Evolutionary conservation across 176 grass and related monocot species (phyloP), one percentile per base, ranked within the genome.

Genomic region (Oryza glumipatula): DNA sequence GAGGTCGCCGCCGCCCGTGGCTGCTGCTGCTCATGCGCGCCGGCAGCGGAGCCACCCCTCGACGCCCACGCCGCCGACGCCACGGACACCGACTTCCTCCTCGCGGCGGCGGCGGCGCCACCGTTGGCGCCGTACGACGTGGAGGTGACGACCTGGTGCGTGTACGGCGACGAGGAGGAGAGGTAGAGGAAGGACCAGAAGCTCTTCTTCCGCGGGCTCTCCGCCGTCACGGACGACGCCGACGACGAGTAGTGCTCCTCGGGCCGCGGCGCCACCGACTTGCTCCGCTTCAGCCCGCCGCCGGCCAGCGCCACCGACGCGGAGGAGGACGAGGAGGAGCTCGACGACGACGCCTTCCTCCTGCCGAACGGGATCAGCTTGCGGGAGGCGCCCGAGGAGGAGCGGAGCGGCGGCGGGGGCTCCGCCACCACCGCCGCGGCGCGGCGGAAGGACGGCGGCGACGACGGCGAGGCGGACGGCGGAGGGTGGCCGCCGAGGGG

Each of bases 181-280:
- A 92, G 86, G 88, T 86, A 90, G 72, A 97, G 83, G 85, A 97
- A 97, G 28, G 94, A 97, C 94, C 94, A 97, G 76, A 97, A 94
- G 86, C 94, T 97, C 90, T 97, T 97, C 86, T 97, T 97, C 47
- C 94, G 72, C 19, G 92, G 94, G 76, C 92, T 97, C 52, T 97
- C 92, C 23, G 77, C 84, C 43, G 90, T 76, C 65, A 84, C 24
- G 21, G 83, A 73, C 43, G 81, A 75, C 39, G 81, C n/a, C 65
- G 58, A 76, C 10, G 72, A 77, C 7, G 48, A 67, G 76, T 73
- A 85, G 19, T 86, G 80, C 46, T 80, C 77, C 14, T 84, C 87
- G 3, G 92, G 85, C 68, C 90, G 82, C 36, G 94, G 85, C 69
- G 82, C 92, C 76, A 94, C 89, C 5, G 94, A 97, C 82, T 97